Base-by-base conservation (phyloP, 257 asterid species). In the Ballota nigra region DNA sequence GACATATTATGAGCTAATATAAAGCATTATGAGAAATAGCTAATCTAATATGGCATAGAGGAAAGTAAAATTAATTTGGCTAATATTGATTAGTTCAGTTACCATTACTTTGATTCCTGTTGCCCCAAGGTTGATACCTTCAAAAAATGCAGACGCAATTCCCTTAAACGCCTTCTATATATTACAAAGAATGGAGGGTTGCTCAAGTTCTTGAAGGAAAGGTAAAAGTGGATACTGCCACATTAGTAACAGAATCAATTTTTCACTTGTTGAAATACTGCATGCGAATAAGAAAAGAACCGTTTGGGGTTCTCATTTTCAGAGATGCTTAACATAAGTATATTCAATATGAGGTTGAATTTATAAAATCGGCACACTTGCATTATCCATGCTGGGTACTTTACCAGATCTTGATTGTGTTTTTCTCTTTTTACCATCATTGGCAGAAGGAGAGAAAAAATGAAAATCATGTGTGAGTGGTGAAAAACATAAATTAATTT, bases 151-250 rank as follows among this genome's bases (percentile, higher is more conserved):
- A 60, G 43, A 60, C 5, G 45, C 66, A 13, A 59, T 28, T 59
- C 34, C 43, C 23, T 60, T 28, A 15, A 57, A 29, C 22, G 40
- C 40, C 64, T 58, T 58, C 41, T 58, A 28, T 28, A 23, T 26
- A 15, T 58, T 58, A 31, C 63, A 24, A n/a, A 15, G 66, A 60
- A 29, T 59, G 12, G 43, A 28, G 65, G 65, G 23, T 29, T 59
- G 23, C 41, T 59, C 65, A 18, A 59, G 65, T 29, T 59, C 65
- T 59, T 29, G 65, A 28, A 34, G 65, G 43, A 59, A 29, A 59
- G 65, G 65, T 28, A 59, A 59, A 57, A 59, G 18, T 6, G 40
- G 9, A 28, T 55, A 28, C 19, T 24, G 29, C 12, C 41, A 29
- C 1, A 59, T n/a, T 26, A 29, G 5, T 28, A 41, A n/a, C 65